Conservation (phyloP, 805 yeast genomes). For the Yarrowia divulgata region DNA sequence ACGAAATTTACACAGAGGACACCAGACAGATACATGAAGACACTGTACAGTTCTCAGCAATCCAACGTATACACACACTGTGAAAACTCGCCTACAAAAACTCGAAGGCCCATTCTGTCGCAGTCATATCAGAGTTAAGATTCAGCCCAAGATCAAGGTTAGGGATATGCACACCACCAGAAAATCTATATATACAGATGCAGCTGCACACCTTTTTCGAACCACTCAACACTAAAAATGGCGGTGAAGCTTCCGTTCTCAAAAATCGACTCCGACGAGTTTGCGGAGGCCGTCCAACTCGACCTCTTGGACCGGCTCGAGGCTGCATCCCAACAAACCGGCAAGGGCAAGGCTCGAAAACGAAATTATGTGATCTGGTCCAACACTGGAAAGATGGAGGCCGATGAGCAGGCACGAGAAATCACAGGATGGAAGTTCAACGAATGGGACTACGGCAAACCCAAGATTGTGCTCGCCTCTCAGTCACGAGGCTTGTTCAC, state of each 20-base stretch:
- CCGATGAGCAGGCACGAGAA: conserved; percentile 31
- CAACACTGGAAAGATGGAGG: conserved; percentile 11
- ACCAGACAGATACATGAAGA: too few relatives aligned
- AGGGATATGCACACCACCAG: conserved; percentile 22
- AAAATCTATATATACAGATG: not conserved
- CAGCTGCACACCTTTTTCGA: too few relatives aligned
- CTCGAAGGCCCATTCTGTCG: too few relatives aligned
- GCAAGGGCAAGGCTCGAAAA: conserved; percentile 26
- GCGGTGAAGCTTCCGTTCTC: conserved; percentile 12
- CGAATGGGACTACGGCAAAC: conserved; percentile 83
- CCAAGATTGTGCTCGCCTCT: conserved; percentile 64
- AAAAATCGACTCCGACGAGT: conserved; percentile 25
- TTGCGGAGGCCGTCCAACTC: not conserved
- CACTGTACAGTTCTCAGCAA: too few relatives aligned
- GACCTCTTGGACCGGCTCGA: not conserved
- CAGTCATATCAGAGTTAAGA: not conserved
- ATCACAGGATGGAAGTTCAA: conserved; percentile 75
- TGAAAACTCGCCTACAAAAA: too few relatives aligned
- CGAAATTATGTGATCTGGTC: conserved; percentile 4
- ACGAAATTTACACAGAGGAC: too few relatives aligned
- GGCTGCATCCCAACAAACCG: not conserved
- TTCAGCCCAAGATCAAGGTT: conserved; percentile 20
- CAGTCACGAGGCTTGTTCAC: conserved; percentile 84
- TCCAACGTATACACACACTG: too few relatives aligned
- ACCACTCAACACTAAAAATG: not conserved